phyloP scores from a whole-genome alignment of 2,329 filamentous ascomycete genomes.

The Clonostachys solani region DNA sequence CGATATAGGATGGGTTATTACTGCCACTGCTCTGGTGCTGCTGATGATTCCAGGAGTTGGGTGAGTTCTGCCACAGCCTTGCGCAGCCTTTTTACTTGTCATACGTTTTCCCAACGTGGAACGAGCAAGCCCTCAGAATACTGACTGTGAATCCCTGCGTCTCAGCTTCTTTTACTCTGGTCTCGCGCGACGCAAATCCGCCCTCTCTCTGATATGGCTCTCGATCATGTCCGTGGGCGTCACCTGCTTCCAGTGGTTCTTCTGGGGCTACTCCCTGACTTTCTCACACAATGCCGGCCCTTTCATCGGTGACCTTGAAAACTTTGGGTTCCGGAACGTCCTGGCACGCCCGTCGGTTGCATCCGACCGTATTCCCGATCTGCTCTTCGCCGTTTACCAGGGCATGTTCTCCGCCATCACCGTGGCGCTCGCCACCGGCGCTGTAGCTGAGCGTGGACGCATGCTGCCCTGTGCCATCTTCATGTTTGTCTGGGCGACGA shows the following conservation, averaged over 20 bases:
- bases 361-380: slow-evolving; percentile 69
- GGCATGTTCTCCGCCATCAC: slow-evolving; percentile 87
- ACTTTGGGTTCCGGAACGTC: slow-evolving; percentile 76
- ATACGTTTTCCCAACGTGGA: background rate
- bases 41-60: slow-evolving; percentile 93
- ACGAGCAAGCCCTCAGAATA: background rate
- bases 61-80: slow-evolving; percentile 26
- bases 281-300: slow-evolving; percentile 74
- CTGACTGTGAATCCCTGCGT: background rate
- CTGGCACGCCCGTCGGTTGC: slow-evolving; percentile 73
- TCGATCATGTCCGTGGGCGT: slow-evolving; percentile 83
- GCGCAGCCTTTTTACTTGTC: background rate
- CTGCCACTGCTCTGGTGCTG: slow-evolving; percentile 75
- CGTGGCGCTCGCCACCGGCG: slow-evolving; percentile 79
- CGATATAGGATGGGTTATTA: slow-evolving; percentile 83
- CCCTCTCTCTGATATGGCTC: slow-evolving; percentile 85
- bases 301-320: slow-evolving; percentile 74
- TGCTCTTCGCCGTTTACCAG: slow-evolving; percentile 82
- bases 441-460: slow-evolving; percentile 80
- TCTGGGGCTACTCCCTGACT: slow-evolving; percentile 82
- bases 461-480: slow-evolving; percentile 88
- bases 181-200: slow-evolving; percentile 82
- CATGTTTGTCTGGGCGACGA: slow-evolving; percentile 88
- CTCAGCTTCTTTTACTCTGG: slow-evolving; percentile 84
- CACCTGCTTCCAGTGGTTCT: slow-evolving; percentile 90